Evolutionary conservation across 2,329 filamentous ascomycete species (phyloP), one percentile per base, ranked within the genome.

Genomic region (Sporothrix schenckii): DNA sequence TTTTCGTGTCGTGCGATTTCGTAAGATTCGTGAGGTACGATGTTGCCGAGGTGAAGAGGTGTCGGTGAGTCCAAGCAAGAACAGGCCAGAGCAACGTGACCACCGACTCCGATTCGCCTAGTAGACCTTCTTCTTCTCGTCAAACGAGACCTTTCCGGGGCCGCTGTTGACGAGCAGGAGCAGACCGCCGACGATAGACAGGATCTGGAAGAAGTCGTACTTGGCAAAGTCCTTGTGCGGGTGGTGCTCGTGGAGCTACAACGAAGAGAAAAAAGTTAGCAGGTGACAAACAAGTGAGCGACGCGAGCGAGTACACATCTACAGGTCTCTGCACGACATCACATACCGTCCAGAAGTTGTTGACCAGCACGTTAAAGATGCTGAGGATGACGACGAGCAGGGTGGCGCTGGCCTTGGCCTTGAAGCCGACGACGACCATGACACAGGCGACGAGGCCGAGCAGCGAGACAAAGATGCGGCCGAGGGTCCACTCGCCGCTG

Each of bases 41-140:
- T 2, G 16, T 24, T 16, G 30, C 11, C 7, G 16, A 34, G 14
- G 11, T 4, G 58, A 10, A n/a, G 58, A 2, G 34, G 56, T 16
- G 30, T 58, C 47, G 61, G 13, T 54, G 24, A 41, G 16, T 50
- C 27, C 52, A 21, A 6, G 56, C 56, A 16, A 54, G 52, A 54
- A 34, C n/a, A 9, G 56, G 34, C 19, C 56, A 11, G 19, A 7
- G 10, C 11, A 2, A 21, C 5, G 14, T n/a, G n/a, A 6, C 19
- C 6, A 21, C 16, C 49, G 6, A 50, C 47, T 34, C 34, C 3
- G 34, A 21, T 2, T n/a, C 21, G 34, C 11, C 13, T 87, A 99
- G 85, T 99, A 99, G 76, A 99, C 95, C 88, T 99, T 99, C 90
- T 99, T 99, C 92, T 99, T 99, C 89, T 99, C 95, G 82, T 99